Percentiles rank a stretch among this genome's conserved stretches.
These are phyloP conservation scores for Salix exigua DNA, from an alignment of 345 rosid genomes.

Conservation along the genomic window DNA sequence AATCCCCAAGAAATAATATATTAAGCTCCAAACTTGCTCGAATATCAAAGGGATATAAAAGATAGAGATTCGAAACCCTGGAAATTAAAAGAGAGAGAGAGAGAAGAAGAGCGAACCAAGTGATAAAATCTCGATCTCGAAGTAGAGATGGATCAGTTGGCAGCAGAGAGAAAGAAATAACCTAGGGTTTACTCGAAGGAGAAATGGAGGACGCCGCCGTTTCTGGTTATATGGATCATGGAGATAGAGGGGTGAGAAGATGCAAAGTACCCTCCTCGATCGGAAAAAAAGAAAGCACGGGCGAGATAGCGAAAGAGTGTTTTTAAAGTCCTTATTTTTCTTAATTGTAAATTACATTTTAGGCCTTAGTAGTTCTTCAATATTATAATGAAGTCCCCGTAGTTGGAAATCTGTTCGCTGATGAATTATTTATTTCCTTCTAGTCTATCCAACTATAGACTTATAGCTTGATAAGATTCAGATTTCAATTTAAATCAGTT, in stretches of 20 bases:
- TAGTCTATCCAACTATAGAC: too few species aligned
- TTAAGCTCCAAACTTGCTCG: not conserved
- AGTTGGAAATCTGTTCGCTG: too few species aligned
- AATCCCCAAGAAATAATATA: not conserved
- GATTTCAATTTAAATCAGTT: too few species aligned
- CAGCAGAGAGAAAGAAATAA: not conserved
- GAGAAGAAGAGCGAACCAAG: not conserved
- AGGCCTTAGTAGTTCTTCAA: not conserved
- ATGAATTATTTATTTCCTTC: too few species aligned
- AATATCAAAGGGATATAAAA: not conserved
- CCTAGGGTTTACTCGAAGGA: constrained; percentile 28
- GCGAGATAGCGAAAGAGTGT: not conserved
- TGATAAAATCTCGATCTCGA: not conserved
- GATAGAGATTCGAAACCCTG: constrained; percentile 6
- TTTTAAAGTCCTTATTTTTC: not conserved
- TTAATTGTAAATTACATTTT: not conserved
- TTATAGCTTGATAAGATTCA: too few species aligned
- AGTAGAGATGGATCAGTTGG: constrained; percentile 4
- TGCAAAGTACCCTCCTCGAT: not conserved
- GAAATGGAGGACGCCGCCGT: not conserved
- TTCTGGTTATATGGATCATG: not conserved
- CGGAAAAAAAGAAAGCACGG: not conserved
- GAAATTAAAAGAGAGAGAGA: not conserved
- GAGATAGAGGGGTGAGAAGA: not conserved
- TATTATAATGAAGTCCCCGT: too few species aligned